A percentile compares a stretch with the other conserved stretches of the same genome.
Evolutionary conservation across 257 asterid species (phyloP).

Genomic region (Cruciata laevipes): DNA sequence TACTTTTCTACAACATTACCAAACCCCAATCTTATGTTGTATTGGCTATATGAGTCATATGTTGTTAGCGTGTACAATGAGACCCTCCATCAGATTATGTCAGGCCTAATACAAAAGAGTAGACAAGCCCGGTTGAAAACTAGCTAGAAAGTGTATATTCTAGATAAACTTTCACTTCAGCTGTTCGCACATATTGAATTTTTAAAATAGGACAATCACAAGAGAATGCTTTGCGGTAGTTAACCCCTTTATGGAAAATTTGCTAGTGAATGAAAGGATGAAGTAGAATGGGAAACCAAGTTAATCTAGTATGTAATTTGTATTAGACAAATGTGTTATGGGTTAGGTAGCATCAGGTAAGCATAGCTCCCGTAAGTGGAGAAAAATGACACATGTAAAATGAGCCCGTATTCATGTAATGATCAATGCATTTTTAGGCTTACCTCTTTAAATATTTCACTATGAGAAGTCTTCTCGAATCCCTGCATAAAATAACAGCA

Average conservation of each 20-base stretch:
- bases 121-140: background rate
- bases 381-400: background rate
- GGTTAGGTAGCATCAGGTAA: background rate
- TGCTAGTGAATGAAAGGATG: background rate
- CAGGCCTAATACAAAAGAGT: background rate
- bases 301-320: background rate
- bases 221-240: background rate
- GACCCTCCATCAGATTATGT: background rate
- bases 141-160: background rate
- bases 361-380: background rate
- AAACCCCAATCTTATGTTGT: background rate
- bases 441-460: slow-evolving; percentile 84
- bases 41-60: background rate
- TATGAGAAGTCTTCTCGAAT: slow-evolving; percentile 52
- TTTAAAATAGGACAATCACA: background rate
- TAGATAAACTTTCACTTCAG: background rate
- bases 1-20: background rate
- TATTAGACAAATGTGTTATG: background rate
- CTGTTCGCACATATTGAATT: background rate
- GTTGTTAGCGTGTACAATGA: background rate
- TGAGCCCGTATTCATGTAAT: background rate
- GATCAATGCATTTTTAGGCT: slow-evolving; percentile 13
- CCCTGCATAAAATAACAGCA: slow-evolving; percentile 40
- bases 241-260: background rate
- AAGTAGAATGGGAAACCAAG: background rate